Conservation (phyloP, 2,329 filamentous ascomycete species). For the Ophiostoma sp. region DNA sequence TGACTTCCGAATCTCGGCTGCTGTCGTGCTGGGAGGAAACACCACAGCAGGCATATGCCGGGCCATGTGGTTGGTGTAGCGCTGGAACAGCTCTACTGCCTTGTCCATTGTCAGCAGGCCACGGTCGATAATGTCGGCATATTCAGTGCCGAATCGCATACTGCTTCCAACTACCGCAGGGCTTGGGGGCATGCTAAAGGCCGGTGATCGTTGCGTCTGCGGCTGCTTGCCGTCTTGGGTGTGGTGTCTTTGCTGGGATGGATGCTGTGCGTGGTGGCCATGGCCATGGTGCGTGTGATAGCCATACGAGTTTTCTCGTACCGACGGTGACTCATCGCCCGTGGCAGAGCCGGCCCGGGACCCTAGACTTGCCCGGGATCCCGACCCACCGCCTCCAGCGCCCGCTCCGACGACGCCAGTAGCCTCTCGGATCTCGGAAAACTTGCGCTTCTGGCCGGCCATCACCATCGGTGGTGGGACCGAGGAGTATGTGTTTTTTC, state of each 20-base stretch:
- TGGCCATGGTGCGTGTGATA: constrained; percentile 18
- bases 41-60: constrained; percentile 58
- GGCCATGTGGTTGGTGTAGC: constrained; percentile 56
- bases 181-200: constrained; percentile 1
- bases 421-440: constrained; percentile 30
- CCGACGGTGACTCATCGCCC: constrained; percentile 21
- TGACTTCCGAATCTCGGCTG: constrained; percentile 49
- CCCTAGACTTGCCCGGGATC: constrained; percentile 1
- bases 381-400: constrained; percentile 5
- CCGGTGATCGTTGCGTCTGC: constrained; percentile 8
- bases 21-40: constrained; percentile 50
- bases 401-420: constrained; percentile 17
- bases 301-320: constrained; percentile 17
- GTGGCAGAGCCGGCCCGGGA: constrained; percentile 15
- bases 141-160: constrained; percentile 12
- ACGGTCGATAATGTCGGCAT: constrained; percentile 50
- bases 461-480: constrained; percentile 29
- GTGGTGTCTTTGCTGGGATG: constrained; percentile 16
- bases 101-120: constrained; percentile 52
- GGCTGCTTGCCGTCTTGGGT: constrained; percentile 1
- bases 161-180: constrained; percentile 17
- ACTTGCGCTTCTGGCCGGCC: constrained; percentile 40
- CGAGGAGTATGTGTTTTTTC: neutral
- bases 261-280: neutral
- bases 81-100: constrained; percentile 50